These are phyloP conservation scores for Colletotrichum camelliae DNA, from an alignment of 2,329 filamentous ascomycete genomes.

Conservation along the genomic window DNA sequence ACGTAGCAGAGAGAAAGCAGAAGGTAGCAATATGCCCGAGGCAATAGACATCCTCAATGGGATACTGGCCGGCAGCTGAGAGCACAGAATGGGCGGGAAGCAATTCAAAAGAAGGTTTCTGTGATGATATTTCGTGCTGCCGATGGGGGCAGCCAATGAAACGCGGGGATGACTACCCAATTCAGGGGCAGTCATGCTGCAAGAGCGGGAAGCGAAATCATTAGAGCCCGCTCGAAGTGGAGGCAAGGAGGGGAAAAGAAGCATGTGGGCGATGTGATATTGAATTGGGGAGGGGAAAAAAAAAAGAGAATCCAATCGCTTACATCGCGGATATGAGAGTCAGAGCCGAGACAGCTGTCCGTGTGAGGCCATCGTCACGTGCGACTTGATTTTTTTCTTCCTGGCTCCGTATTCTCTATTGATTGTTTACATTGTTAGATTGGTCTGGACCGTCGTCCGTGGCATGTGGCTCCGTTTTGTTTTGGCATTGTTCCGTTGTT, in stretches of 20 bases:
- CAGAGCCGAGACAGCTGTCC: neutral
- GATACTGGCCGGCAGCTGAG: neutral
- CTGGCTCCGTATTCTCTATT: neutral
- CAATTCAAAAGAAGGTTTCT: neutral
- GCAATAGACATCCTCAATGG: neutral
- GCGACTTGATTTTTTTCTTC: neutral
- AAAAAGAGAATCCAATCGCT: neutral
- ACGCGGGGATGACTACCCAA: slow-evolving; percentile 19
- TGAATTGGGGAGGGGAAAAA: neutral
- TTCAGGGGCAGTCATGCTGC: slow-evolving; percentile 8
- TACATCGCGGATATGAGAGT: neutral
- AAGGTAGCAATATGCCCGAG: neutral
- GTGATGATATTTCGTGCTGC: neutral
- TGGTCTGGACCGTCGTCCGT: slow-evolving; percentile 5
- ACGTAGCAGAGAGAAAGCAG: neutral
- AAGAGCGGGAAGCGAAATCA: slow-evolving; percentile 18
- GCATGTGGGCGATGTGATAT: neutral
- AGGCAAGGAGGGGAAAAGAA: neutral
- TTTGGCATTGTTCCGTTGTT: slow-evolving; percentile 3
- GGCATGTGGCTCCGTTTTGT: slow-evolving; percentile 3
- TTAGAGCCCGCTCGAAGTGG: slow-evolving; percentile 5
- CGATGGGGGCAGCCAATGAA: slow-evolving; percentile 6
- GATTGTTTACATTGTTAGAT: neutral
- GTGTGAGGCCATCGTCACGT: slow-evolving; percentile 14
- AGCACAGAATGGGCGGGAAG: neutral